Evolutionary conservation across 495 filamentous ascomycete genomes (phyloP), one percentile per base, ranked within the genome.

Genomic region (Hyaloscypha bicolor): DNA sequence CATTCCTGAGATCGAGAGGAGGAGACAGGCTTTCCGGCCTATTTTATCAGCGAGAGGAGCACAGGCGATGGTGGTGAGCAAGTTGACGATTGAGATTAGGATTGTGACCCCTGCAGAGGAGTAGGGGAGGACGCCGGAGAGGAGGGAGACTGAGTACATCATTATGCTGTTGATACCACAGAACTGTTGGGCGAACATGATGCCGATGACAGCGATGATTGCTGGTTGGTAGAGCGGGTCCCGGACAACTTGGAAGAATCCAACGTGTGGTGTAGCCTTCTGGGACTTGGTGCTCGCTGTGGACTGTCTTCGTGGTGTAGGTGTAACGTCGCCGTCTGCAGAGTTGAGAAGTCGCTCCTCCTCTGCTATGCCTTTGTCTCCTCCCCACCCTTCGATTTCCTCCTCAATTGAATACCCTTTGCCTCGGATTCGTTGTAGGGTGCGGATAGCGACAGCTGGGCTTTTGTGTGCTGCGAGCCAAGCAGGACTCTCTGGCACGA

Each of bases 111-210:
- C 76, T 0, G 89, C 90, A 0, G 93, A 93, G 35, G 85, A 90
- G 30, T 89, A 87, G 9, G 91, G 90, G 0, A 98, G 79, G 11
- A 97, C 85, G 55, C 82, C 86, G 42, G 88, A 85, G 42, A 99
- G 83, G 2, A 98, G 86, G 4, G 91, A 91, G 3, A 99, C 95
- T 9, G 93, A 95, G 78, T 99, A 98, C 93, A 99, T 97, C 76
- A 99, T 89, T 71, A 98, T 93, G 63, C 91, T 93, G 82, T 99
- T 99, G 79, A 99, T 93, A 32, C 94, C 94, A 35, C 87, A 90
- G 29, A 99, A 82, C 74, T 99, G 95, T 73, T 99, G 95, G 9
- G 91, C 89, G 42, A 94, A 79, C 96, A 98, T 98, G 69, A 97
- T 88, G 4, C 88, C 92, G 22, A 94, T 85, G 16, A 97, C 93